Percentiles rank a stretch among this genome's conserved stretches.
Evolutionary conservation across 108 stramenopile species (phyloP).

Genomic region (Chaetoceros muelleri): DNA sequence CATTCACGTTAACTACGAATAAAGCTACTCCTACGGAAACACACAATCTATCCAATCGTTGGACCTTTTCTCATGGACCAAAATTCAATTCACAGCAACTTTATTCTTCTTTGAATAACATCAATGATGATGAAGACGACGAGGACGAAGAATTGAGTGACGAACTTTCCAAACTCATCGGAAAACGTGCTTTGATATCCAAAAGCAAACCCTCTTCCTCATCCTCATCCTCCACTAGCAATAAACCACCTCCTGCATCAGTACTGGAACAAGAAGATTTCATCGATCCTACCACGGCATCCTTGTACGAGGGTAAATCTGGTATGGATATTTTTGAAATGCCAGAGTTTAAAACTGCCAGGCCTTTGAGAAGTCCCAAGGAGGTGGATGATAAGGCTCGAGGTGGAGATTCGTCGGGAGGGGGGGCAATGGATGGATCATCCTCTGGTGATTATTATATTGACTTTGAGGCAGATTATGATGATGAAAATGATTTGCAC

Average conservation of each 20-base stretch:
- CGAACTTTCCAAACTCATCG: slow-evolving; percentile 37
- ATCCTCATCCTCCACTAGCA: no score
- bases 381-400: slow-evolving; percentile 10
- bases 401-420: not conserved
- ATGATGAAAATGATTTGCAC: slow-evolving; percentile 79
- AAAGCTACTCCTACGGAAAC: no score
- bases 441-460: slow-evolving; percentile 18
- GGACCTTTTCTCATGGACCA: no score
- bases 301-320: slow-evolving; percentile 3
- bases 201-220: no score
- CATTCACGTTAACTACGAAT: no score
- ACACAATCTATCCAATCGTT: no score
- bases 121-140: not conserved
- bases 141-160: slow-evolving; percentile 6
- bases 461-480: slow-evolving; percentile 51
- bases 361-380: slow-evolving; percentile 18
- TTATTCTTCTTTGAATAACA: no score
- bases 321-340: slow-evolving; percentile 18
- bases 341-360: slow-evolving; percentile 31
- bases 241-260: not conserved
- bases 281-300: slow-evolving; percentile 1
- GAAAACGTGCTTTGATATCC: slow-evolving; percentile 33
- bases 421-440: slow-evolving; percentile 9
- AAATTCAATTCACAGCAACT: no score
- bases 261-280: slow-evolving; percentile 14